Conservation (phyloP, 257 asterid genomes). For the Nicotiana benthamiana region DNA sequence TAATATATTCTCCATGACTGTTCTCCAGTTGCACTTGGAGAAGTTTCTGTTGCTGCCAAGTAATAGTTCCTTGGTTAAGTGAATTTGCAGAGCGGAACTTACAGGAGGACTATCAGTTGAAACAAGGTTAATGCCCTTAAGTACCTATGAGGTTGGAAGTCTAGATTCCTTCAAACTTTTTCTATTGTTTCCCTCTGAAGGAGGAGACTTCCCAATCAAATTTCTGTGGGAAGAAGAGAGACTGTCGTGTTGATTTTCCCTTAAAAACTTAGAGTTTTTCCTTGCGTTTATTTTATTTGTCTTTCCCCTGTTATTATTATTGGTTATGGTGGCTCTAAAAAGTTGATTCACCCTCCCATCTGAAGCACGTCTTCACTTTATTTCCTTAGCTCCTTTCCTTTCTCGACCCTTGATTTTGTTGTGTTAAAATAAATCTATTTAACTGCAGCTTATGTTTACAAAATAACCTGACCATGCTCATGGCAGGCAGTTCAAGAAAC, state of each 20-base stretch:
- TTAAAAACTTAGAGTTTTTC: not conserved
- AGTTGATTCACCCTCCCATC: not conserved
- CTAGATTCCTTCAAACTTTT: not conserved
- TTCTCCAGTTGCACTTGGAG: slow-evolving; percentile 1
- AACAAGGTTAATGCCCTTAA: not conserved
- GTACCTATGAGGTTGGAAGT: not conserved
- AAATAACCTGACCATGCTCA: slow-evolving; percentile 54
- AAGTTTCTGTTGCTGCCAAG: not conserved
- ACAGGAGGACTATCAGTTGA: not conserved
- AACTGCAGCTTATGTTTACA: slow-evolving; percentile 18
- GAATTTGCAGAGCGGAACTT: not conserved
- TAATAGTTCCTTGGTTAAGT: not conserved
- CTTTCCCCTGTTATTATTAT: not conserved
- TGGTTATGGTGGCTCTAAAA: not conserved
- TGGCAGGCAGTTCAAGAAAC: slow-evolving; percentile 99
- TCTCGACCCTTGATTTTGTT: not conserved
- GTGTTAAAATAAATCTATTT: not conserved
- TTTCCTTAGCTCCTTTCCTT: not conserved
- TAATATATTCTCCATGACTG: not conserved
- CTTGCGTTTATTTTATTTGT: not conserved
- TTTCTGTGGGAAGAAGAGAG: not conserved
- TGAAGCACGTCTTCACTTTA: not conserved
- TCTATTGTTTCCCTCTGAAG: not conserved
- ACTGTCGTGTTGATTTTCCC: not conserved
- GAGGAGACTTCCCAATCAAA: slow-evolving; percentile 2